Evolutionary conservation across 73 alveolate species (phyloP).

Genomic region (Effrenium voratum): DNA sequence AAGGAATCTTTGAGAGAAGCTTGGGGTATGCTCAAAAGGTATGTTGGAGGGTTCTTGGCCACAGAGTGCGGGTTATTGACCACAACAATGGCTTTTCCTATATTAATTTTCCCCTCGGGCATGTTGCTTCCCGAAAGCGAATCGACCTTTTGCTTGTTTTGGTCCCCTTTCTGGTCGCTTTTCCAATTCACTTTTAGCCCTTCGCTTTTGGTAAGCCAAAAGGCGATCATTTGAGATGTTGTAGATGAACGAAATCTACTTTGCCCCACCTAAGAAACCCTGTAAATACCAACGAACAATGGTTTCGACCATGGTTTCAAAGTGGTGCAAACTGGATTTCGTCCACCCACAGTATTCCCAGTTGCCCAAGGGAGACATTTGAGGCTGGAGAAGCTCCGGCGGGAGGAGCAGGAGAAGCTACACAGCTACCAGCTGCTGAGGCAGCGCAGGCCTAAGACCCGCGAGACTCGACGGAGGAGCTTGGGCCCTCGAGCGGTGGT

Average conservation of each 20-base stretch:
- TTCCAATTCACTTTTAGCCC: neutral
- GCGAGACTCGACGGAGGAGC: too few relatives aligned
- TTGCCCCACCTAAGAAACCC: neutral
- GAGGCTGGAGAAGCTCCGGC: slow-evolving; percentile 65
- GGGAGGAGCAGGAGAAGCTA: slow-evolving; percentile 75
- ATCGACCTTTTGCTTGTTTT: neutral
- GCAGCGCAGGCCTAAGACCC: slow-evolving; percentile 18
- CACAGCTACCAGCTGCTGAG: slow-evolving; percentile 68
- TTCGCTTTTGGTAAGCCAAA: neutral
- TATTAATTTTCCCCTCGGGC: neutral
- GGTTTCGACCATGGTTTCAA: neutral
- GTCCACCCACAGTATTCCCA: neutral
- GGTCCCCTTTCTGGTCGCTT: too few relatives aligned
- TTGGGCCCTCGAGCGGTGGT: too few relatives aligned
- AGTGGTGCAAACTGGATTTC: neutral
- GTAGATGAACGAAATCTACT: neutral
- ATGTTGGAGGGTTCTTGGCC: too few relatives aligned
- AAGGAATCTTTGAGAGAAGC: too few relatives aligned
- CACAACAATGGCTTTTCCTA: too few relatives aligned
- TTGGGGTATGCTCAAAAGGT: too few relatives aligned
- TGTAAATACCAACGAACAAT: neutral
- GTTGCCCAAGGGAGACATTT: neutral
- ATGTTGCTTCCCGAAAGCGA: neutral
- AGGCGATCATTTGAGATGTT: neutral
- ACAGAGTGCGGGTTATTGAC: too few relatives aligned